Conservation (phyloP, 179 eudicot genomes). For the Camellia oleifera region DNA sequence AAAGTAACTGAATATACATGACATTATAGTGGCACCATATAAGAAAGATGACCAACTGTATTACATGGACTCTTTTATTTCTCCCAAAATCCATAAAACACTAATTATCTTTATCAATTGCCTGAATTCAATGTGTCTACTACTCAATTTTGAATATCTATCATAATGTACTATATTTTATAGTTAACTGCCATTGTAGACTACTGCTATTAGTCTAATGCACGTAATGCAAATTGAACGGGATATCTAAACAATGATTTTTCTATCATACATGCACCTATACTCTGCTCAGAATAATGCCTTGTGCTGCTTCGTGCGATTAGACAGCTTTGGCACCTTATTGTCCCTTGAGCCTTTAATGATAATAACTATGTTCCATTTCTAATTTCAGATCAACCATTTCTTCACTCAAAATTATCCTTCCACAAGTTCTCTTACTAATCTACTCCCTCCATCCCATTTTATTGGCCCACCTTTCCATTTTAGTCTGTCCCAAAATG, state of each 20-base stretch:
- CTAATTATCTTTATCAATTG: neutral
- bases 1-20: neutral
- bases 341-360: neutral
- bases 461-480: too few relatives aligned
- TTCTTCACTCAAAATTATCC: conserved; percentile 2
- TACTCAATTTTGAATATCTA: too few relatives aligned
- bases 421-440: neutral
- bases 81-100: neutral
- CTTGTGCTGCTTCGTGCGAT: neutral
- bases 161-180: too few relatives aligned
- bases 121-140: neutral
- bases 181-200: too few relatives aligned
- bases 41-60: neutral
- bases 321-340: neutral
- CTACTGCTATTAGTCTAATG: too few relatives aligned
- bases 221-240: neutral
- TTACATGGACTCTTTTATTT: too few relatives aligned
- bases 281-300: neutral
- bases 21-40: neutral
- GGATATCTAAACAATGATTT: neutral
- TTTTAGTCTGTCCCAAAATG: too few relatives aligned
- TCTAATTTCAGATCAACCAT: neutral
- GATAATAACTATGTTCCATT: neutral
- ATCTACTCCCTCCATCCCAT: too few relatives aligned
- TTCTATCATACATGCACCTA: neutral